Evolutionary conservation across 2,329 filamentous ascomycete species (phyloP).

Genomic region (Fusarium buxicola): DNA sequence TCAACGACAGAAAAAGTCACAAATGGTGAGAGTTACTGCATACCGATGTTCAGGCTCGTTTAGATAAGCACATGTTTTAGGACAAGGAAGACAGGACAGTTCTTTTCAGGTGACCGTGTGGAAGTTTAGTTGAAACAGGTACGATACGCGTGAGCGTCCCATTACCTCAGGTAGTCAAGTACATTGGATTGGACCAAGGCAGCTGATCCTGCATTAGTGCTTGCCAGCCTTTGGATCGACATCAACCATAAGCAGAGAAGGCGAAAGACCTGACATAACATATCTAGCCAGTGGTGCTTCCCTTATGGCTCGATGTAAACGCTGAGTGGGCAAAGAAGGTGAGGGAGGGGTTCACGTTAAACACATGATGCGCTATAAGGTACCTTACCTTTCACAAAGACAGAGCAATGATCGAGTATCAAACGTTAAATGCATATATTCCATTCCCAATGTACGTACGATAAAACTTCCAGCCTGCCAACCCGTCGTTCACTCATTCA

Average conservation of each 20-base stretch:
- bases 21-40: not conserved
- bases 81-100: not conserved
- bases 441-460: conserved; percentile 22
- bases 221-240: not conserved
- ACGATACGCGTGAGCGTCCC: not conserved
- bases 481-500: conserved; percentile 25
- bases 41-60: not conserved
- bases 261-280: no score
- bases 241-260: no score
- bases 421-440: conserved; percentile 21
- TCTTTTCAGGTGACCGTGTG: not conserved
- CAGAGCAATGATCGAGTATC: not conserved
- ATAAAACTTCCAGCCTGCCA: conserved; percentile 6
- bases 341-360: no score
- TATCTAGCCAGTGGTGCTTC: no score
- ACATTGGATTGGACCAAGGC: not conserved
- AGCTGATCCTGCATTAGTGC: not conserved
- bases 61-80: not conserved
- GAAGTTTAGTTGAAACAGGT: not conserved
- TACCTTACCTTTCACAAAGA: not conserved
- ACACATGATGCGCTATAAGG: no score
- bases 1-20: not conserved
- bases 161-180: no score
- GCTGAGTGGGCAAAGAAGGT: no score
- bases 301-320: no score